phyloP scores from a whole-genome alignment of 495 filamentous ascomycete species.

The Chaetomium cochliodes region DNA sequence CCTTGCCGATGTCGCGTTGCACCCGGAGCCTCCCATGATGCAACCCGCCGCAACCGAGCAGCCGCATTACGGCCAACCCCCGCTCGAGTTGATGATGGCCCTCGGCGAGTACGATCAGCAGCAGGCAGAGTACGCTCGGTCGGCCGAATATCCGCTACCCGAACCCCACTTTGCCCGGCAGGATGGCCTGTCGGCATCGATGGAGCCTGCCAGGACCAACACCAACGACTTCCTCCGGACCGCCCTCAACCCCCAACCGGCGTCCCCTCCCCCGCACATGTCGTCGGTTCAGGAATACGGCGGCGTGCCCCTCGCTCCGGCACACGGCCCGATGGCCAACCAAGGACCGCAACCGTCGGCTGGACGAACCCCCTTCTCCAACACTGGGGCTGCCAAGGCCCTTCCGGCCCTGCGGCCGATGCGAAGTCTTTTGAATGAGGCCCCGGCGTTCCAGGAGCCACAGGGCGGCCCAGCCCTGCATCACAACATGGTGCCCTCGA shows the following conservation, averaged over 20 bases:
- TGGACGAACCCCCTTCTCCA: slow-evolving; percentile 33
- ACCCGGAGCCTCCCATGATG: slow-evolving; percentile 2
- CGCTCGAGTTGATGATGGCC: background rate
- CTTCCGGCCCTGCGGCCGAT: slow-evolving; percentile 48
- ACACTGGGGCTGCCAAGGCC: slow-evolving; percentile 25
- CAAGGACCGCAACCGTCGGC: slow-evolving; percentile 8
- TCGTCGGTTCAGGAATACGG: slow-evolving; percentile 14
- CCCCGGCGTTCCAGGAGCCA: slow-evolving; percentile 29
- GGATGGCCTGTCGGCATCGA: slow-evolving; percentile 5
- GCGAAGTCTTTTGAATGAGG: slow-evolving; percentile 30
- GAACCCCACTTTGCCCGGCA: slow-evolving; percentile 4
- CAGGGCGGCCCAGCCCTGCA: slow-evolving; percentile 30
- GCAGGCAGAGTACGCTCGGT: slow-evolving; percentile 8
- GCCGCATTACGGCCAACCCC: slow-evolving; percentile 5
- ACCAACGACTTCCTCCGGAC: slow-evolving; percentile 45
- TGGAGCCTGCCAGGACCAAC: slow-evolving; percentile 29
- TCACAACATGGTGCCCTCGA: slow-evolving; percentile 37
- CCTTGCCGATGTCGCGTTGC: slow-evolving; percentile 36
- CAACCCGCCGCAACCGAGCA: slow-evolving; percentile 8
- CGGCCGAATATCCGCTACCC: slow-evolving; percentile 21
- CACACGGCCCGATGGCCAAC: background rate
- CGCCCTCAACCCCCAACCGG: slow-evolving; percentile 40
- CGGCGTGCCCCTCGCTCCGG: background rate
- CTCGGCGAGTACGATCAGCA: slow-evolving; percentile 12
- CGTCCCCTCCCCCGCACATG: slow-evolving; percentile 10